Percentiles rank a stretch among this genome's conserved stretches.
Conservation (phyloP, 768 basidiomycete genomes). For the Russula ochroleuca region DNA sequence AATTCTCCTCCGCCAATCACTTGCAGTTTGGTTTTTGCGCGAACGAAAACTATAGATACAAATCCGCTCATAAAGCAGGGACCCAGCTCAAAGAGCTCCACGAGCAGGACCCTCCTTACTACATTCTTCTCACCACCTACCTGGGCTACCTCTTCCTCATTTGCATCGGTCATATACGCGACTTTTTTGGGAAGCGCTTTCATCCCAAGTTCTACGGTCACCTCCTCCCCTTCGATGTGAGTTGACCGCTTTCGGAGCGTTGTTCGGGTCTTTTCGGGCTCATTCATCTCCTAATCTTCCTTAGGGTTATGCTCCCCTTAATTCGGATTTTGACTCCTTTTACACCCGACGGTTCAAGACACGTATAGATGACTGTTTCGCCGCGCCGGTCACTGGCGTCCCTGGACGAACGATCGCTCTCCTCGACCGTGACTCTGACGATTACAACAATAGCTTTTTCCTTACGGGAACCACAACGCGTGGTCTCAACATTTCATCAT, state of each 20-base stretch:
- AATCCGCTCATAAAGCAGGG: constrained; percentile 55
- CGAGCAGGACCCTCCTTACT: constrained; percentile 87
- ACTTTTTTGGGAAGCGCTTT: constrained; percentile 90
- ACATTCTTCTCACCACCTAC: constrained; percentile 88
- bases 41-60: constrained; percentile 67
- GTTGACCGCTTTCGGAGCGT: constrained; percentile 36
- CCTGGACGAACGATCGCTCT: constrained; percentile 89
- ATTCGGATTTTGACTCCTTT: constrained; percentile 98
- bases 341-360: constrained; percentile 94
- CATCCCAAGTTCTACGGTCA: constrained; percentile 66
- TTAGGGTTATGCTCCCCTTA: constrained; percentile 93
- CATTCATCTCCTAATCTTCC: constrained; percentile 14
- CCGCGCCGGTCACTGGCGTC: constrained; percentile 88
- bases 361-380: constrained; percentile 94
- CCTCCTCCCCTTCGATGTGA: constrained; percentile 76
- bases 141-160: constrained; percentile 92
- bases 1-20: constrained; percentile 74
- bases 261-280: constrained; percentile 1
- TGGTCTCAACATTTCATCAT: constrained; percentile 93
- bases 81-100: constrained; percentile 48
- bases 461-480: constrained; percentile 79
- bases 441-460: constrained; percentile 75
- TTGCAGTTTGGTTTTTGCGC: constrained; percentile 91
- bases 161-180: constrained; percentile 85
- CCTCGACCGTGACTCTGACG: constrained; percentile 76